Evolutionary conservation across 1,284 basidiomycete species (phyloP), one percentile per base, ranked within the genome.

Genomic region (Apiotrichum veenhuisii): DNA sequence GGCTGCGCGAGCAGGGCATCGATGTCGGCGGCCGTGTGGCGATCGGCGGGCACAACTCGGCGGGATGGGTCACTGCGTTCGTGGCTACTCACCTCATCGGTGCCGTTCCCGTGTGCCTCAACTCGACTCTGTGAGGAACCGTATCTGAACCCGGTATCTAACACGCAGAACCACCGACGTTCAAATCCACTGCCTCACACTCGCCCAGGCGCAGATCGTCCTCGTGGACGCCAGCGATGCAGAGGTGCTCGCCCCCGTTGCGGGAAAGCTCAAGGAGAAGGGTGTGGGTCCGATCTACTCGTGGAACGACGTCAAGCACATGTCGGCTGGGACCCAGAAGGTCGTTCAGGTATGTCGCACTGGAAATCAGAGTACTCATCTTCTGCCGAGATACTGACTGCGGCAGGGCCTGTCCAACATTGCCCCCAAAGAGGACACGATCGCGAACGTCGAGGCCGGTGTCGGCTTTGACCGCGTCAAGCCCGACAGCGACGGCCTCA

Each of bases 401-500:
- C 34, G 22, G 23, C 36, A 50, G 50, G 45, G 20, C 22, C 51
- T 53, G 41, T 8, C 15, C 43, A 40, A 50, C 41, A 38, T 50
- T 36, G n/a, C 40, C 11, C 47, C 50, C 5, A 25, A 44, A 25
- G 4, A 37, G 4, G 14, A 48, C 40, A 11, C 42, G 54, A 55
- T 25, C 18, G 67, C 34, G 43, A 62, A 43, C 23, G 36, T 20
- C 53, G 67, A 20, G 56, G 52, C 11, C 36, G 46, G 27, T 26
- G 25, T 33, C 9, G 52, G 52, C 11, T 51, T 48, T 22, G 27
- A 47, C 17, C 36, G 18, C 14, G 54, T 30, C 38, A 12, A 30
- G 20, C 68, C 70, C 27, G 71, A 73, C 47, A 67, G 64, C 50
- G 73, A 74, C 54, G 73, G 62, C 15, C 64, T 72, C 17, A 68